Evolutionary conservation across 257 asterid species (phyloP), one percentile per base, ranked within the genome.

Genomic region (Thymus quinquecostatus): DNA sequence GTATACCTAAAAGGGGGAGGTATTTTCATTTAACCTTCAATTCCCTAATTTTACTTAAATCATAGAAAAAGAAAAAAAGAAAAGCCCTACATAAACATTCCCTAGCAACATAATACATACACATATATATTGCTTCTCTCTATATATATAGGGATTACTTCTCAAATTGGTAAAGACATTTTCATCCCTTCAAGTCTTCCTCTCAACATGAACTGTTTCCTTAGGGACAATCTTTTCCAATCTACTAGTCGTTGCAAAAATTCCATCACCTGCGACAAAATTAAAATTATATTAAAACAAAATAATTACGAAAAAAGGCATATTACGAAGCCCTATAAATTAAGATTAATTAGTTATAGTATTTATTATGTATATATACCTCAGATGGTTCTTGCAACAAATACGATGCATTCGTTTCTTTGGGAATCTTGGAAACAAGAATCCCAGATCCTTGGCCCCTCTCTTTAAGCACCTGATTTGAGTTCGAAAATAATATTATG

Each of bases 371-470:
- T 8, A 55, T 38, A 2, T 7, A 34, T 70, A 83, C 98, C 96
- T 94, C 97, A 1, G 96, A 70, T 53, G 99, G 99, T 71, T 91
- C 97, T 81, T 86, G 96, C 67, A 94, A 78, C 13, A 96, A 88
- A 73, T 91, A 91, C 12, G 96, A 84, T 13, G 99, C 98, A 53
- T 80, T 84, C 3, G 97, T 91, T 54, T 91, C 98, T 66, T 83
- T 94, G 6, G 97, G 95, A 66, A 78, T 79, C 78, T 87, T 86
- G 21, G 99, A 89, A 8, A 95, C 99, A 6, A 92, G 92, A 67
- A 95, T 95, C 8, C 99, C 99, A 76, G 78, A 82, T 27, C 99
- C 99, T 79, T 86, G 97, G 53, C 89, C 92, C 77, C 92, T 88
- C 55, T 88, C 90, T 48, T 87, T 81, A 30, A 91, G 70, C 34